Conservation (phyloP, 768 basidiomycete species). For the Paxillus rubicundulus region DNA sequence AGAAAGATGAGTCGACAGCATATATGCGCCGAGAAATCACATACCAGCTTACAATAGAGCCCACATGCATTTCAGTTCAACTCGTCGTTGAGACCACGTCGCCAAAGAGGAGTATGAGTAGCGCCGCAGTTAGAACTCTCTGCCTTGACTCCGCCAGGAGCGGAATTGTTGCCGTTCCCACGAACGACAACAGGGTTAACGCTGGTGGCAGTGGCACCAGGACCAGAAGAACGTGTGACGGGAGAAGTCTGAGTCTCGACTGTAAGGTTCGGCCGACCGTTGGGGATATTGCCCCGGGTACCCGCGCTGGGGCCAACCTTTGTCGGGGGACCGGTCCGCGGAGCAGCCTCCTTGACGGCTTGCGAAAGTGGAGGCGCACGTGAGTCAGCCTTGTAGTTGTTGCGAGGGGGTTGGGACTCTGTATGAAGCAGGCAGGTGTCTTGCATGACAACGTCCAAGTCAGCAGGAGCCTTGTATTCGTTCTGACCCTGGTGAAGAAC, state of each 20-base stretch:
- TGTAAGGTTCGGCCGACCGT: slow-evolving; percentile 55
- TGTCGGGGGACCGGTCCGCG: slow-evolving; percentile 56
- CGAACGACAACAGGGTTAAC: slow-evolving; percentile 44
- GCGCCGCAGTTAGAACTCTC: slow-evolving; percentile 89
- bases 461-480: slow-evolving; percentile 4
- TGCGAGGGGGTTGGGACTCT: slow-evolving; percentile 9
- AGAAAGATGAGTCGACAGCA: not conserved
- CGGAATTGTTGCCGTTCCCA: slow-evolving; percentile 35
- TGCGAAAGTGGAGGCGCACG: slow-evolving; percentile 36
- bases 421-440: slow-evolving; percentile 18
- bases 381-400: slow-evolving; percentile 2
- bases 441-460: slow-evolving; percentile 29
- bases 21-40: slow-evolving; percentile 22
- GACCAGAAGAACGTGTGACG: slow-evolving; percentile 53
- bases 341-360: slow-evolving; percentile 39
- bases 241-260: slow-evolving; percentile 51
- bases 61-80: slow-evolving; percentile 89
- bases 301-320: slow-evolving; percentile 55
- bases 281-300: slow-evolving; percentile 44
- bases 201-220: slow-evolving; percentile 63
- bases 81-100: slow-evolving; percentile 83
- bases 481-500: slow-evolving; percentile 2
- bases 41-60: slow-evolving; percentile 79
- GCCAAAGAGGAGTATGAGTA: slow-evolving; percentile 85
- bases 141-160: slow-evolving; percentile 64